Base-by-base conservation (phyloP, 352 stramenopile genomes). In the Globisporangium nagaii region DNA sequence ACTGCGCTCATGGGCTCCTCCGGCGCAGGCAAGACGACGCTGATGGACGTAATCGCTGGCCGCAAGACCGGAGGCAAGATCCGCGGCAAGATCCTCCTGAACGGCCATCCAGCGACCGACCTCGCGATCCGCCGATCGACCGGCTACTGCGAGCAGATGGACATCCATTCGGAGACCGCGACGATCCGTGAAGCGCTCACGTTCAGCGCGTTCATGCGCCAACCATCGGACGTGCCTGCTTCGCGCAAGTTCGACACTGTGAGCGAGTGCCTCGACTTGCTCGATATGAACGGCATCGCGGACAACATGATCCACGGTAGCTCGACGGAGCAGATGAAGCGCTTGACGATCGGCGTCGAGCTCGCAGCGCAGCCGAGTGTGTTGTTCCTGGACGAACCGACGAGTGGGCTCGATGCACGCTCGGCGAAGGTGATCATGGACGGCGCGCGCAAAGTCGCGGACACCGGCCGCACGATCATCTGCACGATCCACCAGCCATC, bases 31-130 rank as follows among this genome's bases (percentile, higher is more conserved):
- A 95, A 84, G 47, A 90, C 76, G 1, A 98, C 93, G 4, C 72
- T 98, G 3, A 80, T 97, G 61, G 91, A 98, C 67, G 90, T 98
- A 0, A 86, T 98, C 42, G 86, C 92, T n/a, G 70, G 94, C 20
- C 73, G 93, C 42, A 98, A 98, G 69, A 88, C 70, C 17, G 76
- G 73, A 20, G 91, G 88, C 22, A 67, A 43, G 24, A 83, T 96
- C 32, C 70, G 56, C 37, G 89, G 90, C 10, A 59, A 93, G 6
- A 81, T 98, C 52, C 59, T 74, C 5, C 49, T 97, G 11, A 97
- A 97, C 64, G 92, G 90, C 19, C 74, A 79, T 44, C 52, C 56
- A 4, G 34, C 44, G 4, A 43, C 56, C 2, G 53, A 67, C n/a
- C 35, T 56, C 24, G 31, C 51, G n/a, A 49, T 70, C 20, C 62